Evolutionary conservation across 2,329 filamentous ascomycete species (phyloP).

Genomic region (Colletotrichum orchidophilum): DNA sequence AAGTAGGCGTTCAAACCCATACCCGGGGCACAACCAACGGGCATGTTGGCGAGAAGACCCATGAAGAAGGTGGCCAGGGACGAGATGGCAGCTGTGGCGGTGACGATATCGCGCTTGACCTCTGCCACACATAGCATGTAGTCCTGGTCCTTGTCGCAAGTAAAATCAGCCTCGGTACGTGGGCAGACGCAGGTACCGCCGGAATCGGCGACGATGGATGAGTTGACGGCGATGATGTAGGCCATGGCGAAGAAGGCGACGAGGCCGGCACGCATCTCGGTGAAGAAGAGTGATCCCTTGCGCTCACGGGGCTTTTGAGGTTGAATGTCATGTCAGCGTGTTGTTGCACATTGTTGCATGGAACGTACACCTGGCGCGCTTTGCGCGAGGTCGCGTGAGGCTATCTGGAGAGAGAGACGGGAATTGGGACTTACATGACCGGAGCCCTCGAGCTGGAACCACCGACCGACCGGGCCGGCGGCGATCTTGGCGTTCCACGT

Average conservation of each 20-base stretch:
- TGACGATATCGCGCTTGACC: conserved; percentile 82
- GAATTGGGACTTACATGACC: conserved; percentile 74
- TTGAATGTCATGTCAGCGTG: conserved; percentile 7
- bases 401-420: neutral
- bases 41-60: conserved; percentile 83
- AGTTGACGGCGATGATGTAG: conserved; percentile 64
- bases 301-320: conserved; percentile 71
- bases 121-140: conserved; percentile 72
- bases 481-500: conserved; percentile 68
- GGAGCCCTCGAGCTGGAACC: conserved; percentile 83
- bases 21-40: conserved; percentile 52
- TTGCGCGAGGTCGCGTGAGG: neutral
- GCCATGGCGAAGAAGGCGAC: conserved; percentile 79
- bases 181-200: conserved; percentile 82
- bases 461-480: conserved; percentile 71
- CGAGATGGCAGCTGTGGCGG: conserved; percentile 84
- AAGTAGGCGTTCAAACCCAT: conserved; percentile 86
- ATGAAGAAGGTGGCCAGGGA: conserved; percentile 84
- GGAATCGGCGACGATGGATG: conserved; percentile 66
- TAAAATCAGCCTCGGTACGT: conserved; percentile 56
- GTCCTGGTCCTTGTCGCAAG: conserved; percentile 62
- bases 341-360: neutral
- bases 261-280: conserved; percentile 83
- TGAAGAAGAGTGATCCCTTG: conserved; percentile 81
- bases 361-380: neutral